phyloP scores from a whole-genome alignment of 495 filamentous ascomycete genomes.

The Pseudomonodictys pantanalensis region DNA sequence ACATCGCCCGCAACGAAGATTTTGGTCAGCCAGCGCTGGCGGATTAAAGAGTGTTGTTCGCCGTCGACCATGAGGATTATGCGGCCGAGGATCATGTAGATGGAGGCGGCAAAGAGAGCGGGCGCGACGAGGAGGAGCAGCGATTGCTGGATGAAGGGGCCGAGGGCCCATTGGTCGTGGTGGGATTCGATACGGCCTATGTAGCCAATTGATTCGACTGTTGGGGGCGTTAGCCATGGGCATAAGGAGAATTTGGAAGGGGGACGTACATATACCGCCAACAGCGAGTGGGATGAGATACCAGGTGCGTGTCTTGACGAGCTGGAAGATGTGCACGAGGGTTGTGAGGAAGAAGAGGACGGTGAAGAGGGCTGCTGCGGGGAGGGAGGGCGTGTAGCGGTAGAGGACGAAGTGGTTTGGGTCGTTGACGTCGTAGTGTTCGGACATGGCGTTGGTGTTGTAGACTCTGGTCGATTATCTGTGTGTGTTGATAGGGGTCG shows the following conservation, averaged over 20 bases:
- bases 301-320: slow-evolving; percentile 48
- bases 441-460: too few species aligned
- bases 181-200: slow-evolving; percentile 36
- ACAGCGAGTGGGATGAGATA: slow-evolving; percentile 57
- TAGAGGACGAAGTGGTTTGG: slow-evolving; percentile 34
- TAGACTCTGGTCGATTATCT: too few species aligned
- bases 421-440: slow-evolving; percentile 5
- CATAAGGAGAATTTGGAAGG: not conserved
- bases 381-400: slow-evolving; percentile 51
- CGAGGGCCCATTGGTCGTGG: slow-evolving; percentile 22
- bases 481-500: too few species aligned
- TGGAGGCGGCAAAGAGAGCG: slow-evolving; percentile 44
- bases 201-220: slow-evolving; percentile 52
- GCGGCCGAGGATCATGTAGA: slow-evolving; percentile 48
- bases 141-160: slow-evolving; percentile 39
- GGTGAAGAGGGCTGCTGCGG: slow-evolving; percentile 51
- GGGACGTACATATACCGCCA: slow-evolving; percentile 52
- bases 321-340: slow-evolving; percentile 45
- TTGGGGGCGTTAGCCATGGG: not conserved
- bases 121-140: slow-evolving; percentile 46
- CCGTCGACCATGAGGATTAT: slow-evolving; percentile 45
- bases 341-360: slow-evolving; percentile 49
- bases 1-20: slow-evolving; percentile 49
- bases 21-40: slow-evolving; percentile 42
- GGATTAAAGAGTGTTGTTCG: slow-evolving; percentile 43